These are phyloP conservation scores for Schizosaccharomyces cryophilus DNA, from an alignment of 805 yeast genomes.

Conservation along the genomic window DNA sequence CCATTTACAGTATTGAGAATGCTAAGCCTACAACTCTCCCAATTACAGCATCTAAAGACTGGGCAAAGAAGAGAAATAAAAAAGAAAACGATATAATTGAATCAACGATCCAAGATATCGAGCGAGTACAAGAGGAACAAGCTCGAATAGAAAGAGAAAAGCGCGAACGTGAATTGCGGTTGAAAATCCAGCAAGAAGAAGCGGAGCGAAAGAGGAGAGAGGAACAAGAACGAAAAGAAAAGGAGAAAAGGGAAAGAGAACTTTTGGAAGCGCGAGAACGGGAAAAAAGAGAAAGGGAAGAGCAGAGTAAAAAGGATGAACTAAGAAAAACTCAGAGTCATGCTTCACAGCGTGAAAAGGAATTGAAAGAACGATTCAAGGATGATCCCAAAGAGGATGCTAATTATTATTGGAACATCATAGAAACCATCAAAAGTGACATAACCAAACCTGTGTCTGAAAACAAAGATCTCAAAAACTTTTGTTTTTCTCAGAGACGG, in stretches of 20 bases:
- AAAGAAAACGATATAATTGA: conserved; percentile 4
- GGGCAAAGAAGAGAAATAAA: neutral
- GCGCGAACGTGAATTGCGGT: neutral
- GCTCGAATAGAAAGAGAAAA: neutral
- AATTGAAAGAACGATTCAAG: conserved; percentile 7
- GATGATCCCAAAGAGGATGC: conserved; percentile 10
- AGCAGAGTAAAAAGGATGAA: conserved; percentile 10
- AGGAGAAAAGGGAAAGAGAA: neutral
- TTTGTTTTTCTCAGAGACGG: conserved; percentile 37
- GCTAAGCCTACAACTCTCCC: neutral
- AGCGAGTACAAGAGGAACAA: neutral
- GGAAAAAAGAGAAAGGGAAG: conserved; percentile 10
- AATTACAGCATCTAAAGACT: neutral
- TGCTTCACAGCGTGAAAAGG: conserved; percentile 2
- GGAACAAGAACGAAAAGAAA: conserved; percentile 5
- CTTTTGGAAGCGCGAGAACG: conserved; percentile 3
- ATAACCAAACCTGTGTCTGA: conserved; percentile 31
- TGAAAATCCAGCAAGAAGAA: neutral
- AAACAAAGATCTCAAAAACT: conserved; percentile 29
- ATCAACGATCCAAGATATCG: neutral
- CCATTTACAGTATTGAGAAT: neutral
- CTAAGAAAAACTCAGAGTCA: conserved; percentile 6
- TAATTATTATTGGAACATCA: conserved; percentile 21
- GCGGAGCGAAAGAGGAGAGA: neutral
- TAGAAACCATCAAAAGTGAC: conserved; percentile 29